Conservation (phyloP, 768 basidiomycete genomes). For the Asterophora parasitica region DNA sequence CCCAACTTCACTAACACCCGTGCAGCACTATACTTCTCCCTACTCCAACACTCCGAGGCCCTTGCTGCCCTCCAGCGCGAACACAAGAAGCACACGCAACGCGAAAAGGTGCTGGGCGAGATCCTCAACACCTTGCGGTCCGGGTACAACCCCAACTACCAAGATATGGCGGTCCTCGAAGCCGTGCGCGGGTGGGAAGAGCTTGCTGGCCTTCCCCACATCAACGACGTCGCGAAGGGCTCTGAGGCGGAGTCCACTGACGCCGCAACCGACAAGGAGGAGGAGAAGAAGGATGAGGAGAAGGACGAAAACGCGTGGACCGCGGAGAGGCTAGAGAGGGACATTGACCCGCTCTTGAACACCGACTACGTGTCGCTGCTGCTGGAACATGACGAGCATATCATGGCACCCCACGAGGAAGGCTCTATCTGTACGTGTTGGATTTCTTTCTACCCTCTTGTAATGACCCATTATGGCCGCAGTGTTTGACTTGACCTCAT, state of each 20-base stretch:
- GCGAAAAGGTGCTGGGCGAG: conserved; percentile 73
- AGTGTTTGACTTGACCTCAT: conserved; percentile 80
- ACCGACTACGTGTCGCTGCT: conserved; percentile 73
- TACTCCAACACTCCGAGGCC: conserved; percentile 68
- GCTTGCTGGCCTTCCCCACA: conserved; percentile 63
- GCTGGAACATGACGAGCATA: conserved; percentile 70
- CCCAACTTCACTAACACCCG: neutral
- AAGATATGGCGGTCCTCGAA: conserved; percentile 98
- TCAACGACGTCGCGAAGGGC: conserved; percentile 61
- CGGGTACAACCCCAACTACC: conserved; percentile 97
- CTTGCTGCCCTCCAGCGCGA: conserved; percentile 74
- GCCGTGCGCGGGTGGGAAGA: conserved; percentile 93
- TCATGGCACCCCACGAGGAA: conserved; percentile 39
- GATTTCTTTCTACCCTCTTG: neutral
- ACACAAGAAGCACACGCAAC: conserved; percentile 66
- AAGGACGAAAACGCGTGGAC: conserved; percentile 61
- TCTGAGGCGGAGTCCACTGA: conserved; percentile 29
- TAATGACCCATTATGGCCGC: conserved; percentile 2
- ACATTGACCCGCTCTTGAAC: conserved; percentile 52
- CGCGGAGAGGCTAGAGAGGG: conserved; percentile 49
- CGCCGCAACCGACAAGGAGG: conserved; percentile 28
- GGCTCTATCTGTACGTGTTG: conserved; percentile 51
- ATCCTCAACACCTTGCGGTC: conserved; percentile 77
- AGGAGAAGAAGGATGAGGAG: conserved; percentile 35
- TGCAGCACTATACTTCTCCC: conserved; percentile 72